These are phyloP conservation scores for Carex cristatella DNA, from an alignment of 176 grass and related monocot genomes.

Conservation along the genomic window DNA sequence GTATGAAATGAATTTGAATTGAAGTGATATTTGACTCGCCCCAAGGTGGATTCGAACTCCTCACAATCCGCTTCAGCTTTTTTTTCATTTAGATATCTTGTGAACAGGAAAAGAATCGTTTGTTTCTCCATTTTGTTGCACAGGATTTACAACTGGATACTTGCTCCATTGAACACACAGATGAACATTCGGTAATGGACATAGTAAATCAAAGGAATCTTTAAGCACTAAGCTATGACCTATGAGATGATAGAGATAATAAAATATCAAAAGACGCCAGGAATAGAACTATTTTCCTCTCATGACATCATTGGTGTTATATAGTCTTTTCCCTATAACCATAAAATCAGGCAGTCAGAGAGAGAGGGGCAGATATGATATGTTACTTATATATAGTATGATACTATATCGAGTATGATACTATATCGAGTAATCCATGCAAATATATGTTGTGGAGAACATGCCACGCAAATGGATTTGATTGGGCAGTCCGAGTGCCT, in stretches of 20 bases:
- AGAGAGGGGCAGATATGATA: neutral
- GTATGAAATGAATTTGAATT: too few relatives aligned
- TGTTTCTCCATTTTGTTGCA: neutral
- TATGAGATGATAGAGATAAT: too few relatives aligned
- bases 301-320: neutral
- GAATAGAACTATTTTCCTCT: neutral
- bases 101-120: too few relatives aligned
- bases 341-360: neutral
- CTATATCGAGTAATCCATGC: constrained; percentile 10
- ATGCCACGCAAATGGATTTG: neutral
- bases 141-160: neutral
- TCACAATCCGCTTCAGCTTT: neutral
- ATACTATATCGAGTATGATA: neutral
- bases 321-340: neutral
- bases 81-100: neutral
- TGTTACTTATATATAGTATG: too few relatives aligned
- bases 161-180: neutral
- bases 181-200: neutral
- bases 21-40: too few relatives aligned
- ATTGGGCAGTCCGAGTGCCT: neutral
- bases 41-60: neutral
- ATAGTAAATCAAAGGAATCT: neutral
- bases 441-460: neutral
- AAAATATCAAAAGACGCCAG: neutral
- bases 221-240: neutral